Evolutionary conservation across 371 early-diverging fungal genomes (phyloP).

Genomic region (Quaeritorhiza haematococci): DNA sequence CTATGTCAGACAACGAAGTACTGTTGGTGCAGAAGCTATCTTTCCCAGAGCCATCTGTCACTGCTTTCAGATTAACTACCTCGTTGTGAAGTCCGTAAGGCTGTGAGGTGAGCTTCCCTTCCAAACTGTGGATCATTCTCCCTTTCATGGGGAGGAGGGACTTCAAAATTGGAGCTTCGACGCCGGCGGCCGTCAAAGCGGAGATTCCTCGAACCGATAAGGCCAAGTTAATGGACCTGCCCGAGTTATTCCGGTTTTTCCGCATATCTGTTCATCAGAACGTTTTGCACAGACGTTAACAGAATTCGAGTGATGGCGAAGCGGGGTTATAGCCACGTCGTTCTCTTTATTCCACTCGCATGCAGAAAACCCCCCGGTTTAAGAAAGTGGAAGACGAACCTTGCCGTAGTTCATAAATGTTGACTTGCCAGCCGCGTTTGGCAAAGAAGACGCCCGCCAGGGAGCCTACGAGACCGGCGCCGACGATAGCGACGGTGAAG

Average conservation of each 20-base stretch:
- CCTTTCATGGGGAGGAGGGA: slow-evolving; percentile 88
- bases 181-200: slow-evolving; percentile 68
- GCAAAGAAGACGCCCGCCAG: slow-evolving; percentile 89
- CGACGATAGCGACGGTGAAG: slow-evolving; percentile 62
- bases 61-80: slow-evolving; percentile 46
- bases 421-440: slow-evolving; percentile 83
- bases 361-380: too few relatives aligned
- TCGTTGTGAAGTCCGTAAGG: slow-evolving; percentile 84
- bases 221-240: slow-evolving; percentile 91
- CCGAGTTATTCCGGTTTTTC: slow-evolving; percentile 28
- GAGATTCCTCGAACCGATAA: slow-evolving; percentile 84
- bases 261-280: too few relatives aligned
- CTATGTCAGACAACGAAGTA: too few relatives aligned
- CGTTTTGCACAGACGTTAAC: too few relatives aligned
- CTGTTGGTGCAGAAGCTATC: too few relatives aligned
- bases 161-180: slow-evolving; percentile 62
- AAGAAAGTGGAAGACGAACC: slow-evolving; percentile 44
- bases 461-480: slow-evolving; percentile 91
- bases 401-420: slow-evolving; percentile 78
- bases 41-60: too few relatives aligned
- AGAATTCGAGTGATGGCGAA: too few relatives aligned
- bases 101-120: slow-evolving; percentile 71
- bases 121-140: slow-evolving; percentile 80
- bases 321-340: too few relatives aligned
- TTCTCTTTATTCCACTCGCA: too few relatives aligned